These are phyloP conservation scores for Rhynchosporium secalis DNA, from an alignment of 2,329 filamentous ascomycete species.

Conservation along the genomic window DNA sequence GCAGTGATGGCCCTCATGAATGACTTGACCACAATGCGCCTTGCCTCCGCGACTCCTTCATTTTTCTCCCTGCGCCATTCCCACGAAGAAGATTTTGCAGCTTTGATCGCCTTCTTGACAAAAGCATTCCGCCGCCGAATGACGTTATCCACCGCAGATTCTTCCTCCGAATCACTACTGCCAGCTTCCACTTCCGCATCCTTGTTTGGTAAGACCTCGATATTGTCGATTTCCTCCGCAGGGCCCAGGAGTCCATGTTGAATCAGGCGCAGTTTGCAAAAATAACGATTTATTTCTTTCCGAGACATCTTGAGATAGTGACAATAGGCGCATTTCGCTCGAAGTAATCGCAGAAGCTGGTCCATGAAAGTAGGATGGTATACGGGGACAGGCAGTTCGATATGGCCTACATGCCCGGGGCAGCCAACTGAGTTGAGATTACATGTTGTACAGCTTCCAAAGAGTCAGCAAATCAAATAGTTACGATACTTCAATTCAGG, in stretches of 20 bases:
- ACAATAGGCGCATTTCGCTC: slow-evolving; percentile 89
- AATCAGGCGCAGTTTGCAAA: slow-evolving; percentile 82
- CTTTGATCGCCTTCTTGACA: slow-evolving; percentile 71
- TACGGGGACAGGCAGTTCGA: slow-evolving; percentile 87
- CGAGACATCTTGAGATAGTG: slow-evolving; percentile 79
- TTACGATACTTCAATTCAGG: slow-evolving; percentile 20
- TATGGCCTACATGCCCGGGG: slow-evolving; percentile 91
- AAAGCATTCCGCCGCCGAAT: slow-evolving; percentile 63
- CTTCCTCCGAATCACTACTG: slow-evolving; percentile 34
- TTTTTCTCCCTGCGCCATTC: slow-evolving; percentile 62
- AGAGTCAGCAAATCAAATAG: slow-evolving; percentile 22
- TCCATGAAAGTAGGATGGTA: slow-evolving; percentile 98
- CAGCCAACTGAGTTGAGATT: slow-evolving; percentile 79
- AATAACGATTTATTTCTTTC: slow-evolving; percentile 73
- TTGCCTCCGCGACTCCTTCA: slow-evolving; percentile 76
- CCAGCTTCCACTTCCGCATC: slow-evolving; percentile 25
- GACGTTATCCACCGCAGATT: slow-evolving; percentile 47
- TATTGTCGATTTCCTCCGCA: slow-evolving; percentile 52
- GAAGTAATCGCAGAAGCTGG: slow-evolving; percentile 80
- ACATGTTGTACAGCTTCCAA: slow-evolving; percentile 81
- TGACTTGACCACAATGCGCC: slow-evolving; percentile 74
- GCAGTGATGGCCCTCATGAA: slow-evolving; percentile 75
- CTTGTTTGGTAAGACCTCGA: slow-evolving; percentile 34
- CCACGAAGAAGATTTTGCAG: slow-evolving; percentile 47
- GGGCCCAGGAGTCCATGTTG: slow-evolving; percentile 78